Evolutionary conservation across 1,284 basidiomycete species (phyloP).

Genomic region (Schizophyllum commune): DNA sequence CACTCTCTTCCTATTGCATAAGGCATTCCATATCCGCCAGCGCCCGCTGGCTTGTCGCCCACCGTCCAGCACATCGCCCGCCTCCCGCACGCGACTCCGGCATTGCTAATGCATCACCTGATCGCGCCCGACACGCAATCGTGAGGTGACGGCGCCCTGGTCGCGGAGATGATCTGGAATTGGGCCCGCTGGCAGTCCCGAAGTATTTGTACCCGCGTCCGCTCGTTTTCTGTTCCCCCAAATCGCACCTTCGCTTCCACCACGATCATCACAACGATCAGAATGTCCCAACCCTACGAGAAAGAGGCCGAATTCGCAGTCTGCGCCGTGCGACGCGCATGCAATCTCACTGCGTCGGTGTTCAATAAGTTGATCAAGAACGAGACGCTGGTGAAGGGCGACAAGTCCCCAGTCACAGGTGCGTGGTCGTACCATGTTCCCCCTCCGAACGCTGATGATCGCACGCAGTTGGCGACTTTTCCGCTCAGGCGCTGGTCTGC

Average conservation of each 20-base stretch:
- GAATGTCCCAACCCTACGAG: constrained; percentile 21
- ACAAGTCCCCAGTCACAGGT: constrained; percentile 97
- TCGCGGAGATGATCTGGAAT: neutral
- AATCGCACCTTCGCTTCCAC: neutral
- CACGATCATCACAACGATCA: neutral
- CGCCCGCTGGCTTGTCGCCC: neutral
- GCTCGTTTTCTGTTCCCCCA: neutral
- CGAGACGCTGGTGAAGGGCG: constrained; percentile 86
- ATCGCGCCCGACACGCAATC: neutral
- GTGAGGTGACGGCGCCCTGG: neutral
- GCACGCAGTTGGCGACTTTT: constrained; percentile 76
- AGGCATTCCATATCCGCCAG: neutral
- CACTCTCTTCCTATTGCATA: too few species aligned
- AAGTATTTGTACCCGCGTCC: neutral
- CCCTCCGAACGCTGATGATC: neutral
- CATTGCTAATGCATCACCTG: neutral
- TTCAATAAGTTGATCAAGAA: constrained; percentile 84
- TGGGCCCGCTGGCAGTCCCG: neutral
- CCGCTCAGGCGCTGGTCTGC: constrained; percentile 86
- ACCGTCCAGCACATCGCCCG: neutral
- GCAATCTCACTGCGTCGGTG: constrained; percentile 76
- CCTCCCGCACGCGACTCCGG: neutral
- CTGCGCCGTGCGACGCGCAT: constrained; percentile 87
- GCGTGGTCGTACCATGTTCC: constrained; percentile 13
- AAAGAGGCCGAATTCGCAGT: constrained; percentile 71